These are phyloP conservation scores for Phycomyces nitens DNA, from an alignment of 192 early-diverging fungal genomes.

Conservation along the genomic window DNA sequence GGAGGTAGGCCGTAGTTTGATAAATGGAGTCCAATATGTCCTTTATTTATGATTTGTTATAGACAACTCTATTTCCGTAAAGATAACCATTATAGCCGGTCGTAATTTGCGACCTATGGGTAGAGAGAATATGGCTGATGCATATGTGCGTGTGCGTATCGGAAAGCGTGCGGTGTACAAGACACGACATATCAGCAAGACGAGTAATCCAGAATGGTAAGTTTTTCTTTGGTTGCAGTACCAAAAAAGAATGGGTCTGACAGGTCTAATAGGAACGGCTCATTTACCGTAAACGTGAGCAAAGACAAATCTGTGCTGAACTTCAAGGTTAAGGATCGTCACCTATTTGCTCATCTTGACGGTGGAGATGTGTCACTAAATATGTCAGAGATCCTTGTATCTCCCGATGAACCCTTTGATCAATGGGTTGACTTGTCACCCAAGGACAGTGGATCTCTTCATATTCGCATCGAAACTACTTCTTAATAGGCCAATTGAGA, in stretches of 20 bases:
- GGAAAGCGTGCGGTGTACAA: conserved; percentile 61
- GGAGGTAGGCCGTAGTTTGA: too few relatives aligned
- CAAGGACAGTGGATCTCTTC: conserved; percentile 22
- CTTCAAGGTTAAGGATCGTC: conserved; percentile 62
- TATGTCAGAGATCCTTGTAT: conserved; percentile 46
- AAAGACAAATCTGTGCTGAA: conserved; percentile 34
- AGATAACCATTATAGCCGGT: too few relatives aligned
- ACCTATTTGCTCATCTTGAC: conserved; percentile 54
- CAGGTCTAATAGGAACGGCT: conserved; percentile 19
- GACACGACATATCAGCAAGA: conserved; percentile 67
- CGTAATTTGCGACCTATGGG: too few relatives aligned
- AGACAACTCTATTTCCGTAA: too few relatives aligned
- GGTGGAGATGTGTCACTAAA: conserved; percentile 56
- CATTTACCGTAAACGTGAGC: conserved; percentile 18
- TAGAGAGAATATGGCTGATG: conserved; percentile 49
- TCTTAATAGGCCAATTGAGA: background rate
- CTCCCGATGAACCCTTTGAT: conserved; percentile 21
- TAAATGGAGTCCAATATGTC: too few relatives aligned
- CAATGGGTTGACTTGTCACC: conserved; percentile 25
- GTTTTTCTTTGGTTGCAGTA: conserved; percentile 20
- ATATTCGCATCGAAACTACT: conserved; percentile 17
- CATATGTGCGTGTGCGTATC: conserved; percentile 56
- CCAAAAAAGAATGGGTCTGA: conserved; percentile 8
- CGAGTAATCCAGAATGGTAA: conserved; percentile 57
- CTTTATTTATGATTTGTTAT: too few relatives aligned